These are phyloP conservation scores for Lathyrus tuberosus DNA, from an alignment of 306 rosid genomes.

Conservation along the genomic window DNA sequence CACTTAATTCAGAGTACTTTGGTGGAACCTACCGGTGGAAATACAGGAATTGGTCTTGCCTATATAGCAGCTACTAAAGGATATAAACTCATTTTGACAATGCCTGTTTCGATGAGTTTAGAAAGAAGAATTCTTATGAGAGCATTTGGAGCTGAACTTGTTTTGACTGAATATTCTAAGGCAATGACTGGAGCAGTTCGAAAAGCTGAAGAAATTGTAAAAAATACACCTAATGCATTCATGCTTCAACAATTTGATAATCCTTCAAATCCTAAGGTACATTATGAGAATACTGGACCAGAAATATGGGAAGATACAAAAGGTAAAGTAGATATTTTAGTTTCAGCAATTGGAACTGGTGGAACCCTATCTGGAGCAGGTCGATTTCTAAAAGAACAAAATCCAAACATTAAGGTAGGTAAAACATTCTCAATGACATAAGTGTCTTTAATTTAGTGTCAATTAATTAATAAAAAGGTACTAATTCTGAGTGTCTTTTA, in stretches of 20 bases:
- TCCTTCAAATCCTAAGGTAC: constrained; percentile 96
- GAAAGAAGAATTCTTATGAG: constrained; percentile 91
- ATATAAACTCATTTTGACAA: constrained; percentile 88
- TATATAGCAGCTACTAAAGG: constrained; percentile 96
- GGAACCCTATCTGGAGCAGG: constrained; percentile 94
- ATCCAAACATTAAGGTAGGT: constrained; percentile 75
- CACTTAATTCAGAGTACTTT: constrained; percentile 67
- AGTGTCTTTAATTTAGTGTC: neutral
- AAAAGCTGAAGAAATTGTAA: constrained; percentile 90
- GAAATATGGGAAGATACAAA: constrained; percentile 98
- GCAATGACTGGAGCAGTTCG: constrained; percentile 98
- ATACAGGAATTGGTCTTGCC: constrained; percentile 99
- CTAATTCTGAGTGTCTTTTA: constrained; percentile 8
- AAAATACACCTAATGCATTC: constrained; percentile 74
- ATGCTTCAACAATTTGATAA: constrained; percentile 99
- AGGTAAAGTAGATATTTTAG: constrained; percentile 91
- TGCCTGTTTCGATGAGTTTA: constrained; percentile 99
- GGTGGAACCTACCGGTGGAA: constrained; percentile 98
- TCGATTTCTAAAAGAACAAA: constrained; percentile 74
- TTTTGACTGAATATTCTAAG: constrained; percentile 81
- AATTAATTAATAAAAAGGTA: neutral
- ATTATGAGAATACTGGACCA: constrained; percentile 96
- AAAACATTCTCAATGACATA: constrained; percentile 21
- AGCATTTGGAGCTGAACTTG: constrained; percentile 97
- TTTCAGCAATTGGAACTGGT: constrained; percentile 96